Percentiles rank a stretch among this genome's conserved stretches.
Conservation (phyloP, 2,329 filamentous ascomycete species). For the Amphichorda felina region DNA sequence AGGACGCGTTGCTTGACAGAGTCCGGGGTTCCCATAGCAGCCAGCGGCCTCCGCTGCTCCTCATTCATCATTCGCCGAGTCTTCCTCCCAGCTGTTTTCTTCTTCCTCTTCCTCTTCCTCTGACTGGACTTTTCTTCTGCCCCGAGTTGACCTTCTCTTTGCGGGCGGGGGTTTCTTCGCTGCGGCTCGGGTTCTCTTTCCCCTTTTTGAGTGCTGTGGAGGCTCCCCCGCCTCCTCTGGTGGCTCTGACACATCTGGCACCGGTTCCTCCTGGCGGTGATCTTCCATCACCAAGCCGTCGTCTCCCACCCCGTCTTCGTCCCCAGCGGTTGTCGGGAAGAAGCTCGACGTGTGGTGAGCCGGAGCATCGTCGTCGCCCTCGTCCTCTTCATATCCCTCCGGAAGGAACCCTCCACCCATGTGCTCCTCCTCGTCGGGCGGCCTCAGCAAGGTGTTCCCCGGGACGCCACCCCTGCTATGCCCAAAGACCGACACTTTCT, state of each 20-base stretch:
- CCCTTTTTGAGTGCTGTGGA: neutral
- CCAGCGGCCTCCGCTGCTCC: slow-evolving; percentile 18
- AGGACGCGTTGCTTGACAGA: too few species aligned
- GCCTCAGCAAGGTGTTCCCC: neutral
- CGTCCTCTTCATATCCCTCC: slow-evolving; percentile 40
- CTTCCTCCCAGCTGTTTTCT: neutral
- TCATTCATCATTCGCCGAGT: slow-evolving; percentile 15
- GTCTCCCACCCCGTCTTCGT: slow-evolving; percentile 22
- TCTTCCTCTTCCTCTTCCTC: slow-evolving; percentile 19
- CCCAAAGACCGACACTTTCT: slow-evolving; percentile 40
- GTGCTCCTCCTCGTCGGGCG: slow-evolving; percentile 25
- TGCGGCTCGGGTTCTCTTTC: slow-evolving; percentile 7
- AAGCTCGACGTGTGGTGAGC: slow-evolving; percentile 28
- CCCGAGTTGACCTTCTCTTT: neutral
- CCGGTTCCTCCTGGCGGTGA: neutral
- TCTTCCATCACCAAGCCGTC: slow-evolving; percentile 22
- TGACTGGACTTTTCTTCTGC: neutral
- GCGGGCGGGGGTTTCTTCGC: slow-evolving; percentile 1
- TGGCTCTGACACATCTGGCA: neutral
- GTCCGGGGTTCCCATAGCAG: too few species aligned
- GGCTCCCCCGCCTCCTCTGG: slow-evolving; percentile 3
- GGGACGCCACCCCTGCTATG: slow-evolving; percentile 22
- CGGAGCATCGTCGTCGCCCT: slow-evolving; percentile 13
- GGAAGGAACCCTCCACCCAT: slow-evolving; percentile 51
- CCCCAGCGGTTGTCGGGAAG: slow-evolving; percentile 34